Conservation (phyloP, 1,284 basidiomycete species). For the Mrakiaceae sp. region DNA sequence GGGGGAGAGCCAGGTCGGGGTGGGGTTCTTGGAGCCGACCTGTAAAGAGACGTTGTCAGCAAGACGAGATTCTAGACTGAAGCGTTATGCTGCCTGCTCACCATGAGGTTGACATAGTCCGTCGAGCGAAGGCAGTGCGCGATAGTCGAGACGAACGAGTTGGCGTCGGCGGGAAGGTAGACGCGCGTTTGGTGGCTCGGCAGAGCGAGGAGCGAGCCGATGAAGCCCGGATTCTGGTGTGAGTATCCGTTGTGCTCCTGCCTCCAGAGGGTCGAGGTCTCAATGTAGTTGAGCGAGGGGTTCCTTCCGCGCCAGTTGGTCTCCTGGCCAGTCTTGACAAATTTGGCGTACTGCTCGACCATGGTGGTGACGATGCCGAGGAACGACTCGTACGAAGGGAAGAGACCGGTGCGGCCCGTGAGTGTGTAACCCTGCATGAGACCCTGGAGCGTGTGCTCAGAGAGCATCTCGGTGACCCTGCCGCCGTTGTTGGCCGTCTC, state of each 20-base stretch:
- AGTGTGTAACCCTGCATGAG: slow-evolving; percentile 60
- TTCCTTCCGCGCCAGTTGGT: slow-evolving; percentile 60
- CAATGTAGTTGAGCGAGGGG: slow-evolving; percentile 71
- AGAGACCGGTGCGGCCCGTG: slow-evolving; percentile 59
- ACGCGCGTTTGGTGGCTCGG: slow-evolving; percentile 64
- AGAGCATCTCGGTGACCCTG: slow-evolving; percentile 73
- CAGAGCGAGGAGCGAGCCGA: slow-evolving; percentile 65
- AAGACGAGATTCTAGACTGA: background rate
- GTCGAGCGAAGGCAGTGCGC: slow-evolving; percentile 70
- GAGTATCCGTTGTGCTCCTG: slow-evolving; percentile 56
- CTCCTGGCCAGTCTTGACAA: slow-evolving; percentile 67
- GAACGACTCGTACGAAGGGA: slow-evolving; percentile 83
- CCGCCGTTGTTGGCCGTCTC: slow-evolving; percentile 48
- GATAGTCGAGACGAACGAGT: slow-evolving; percentile 62
- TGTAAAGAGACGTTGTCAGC: background rate
- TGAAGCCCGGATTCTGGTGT: slow-evolving; percentile 78
- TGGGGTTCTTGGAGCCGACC: slow-evolving; percentile 63
- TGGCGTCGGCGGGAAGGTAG: slow-evolving; percentile 81
- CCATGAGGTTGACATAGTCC: slow-evolving; percentile 56
- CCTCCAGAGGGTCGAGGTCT: slow-evolving; percentile 65
- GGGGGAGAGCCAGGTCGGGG: slow-evolving; percentile 29
- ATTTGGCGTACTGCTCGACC: slow-evolving; percentile 65
- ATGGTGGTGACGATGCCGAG: slow-evolving; percentile 44
- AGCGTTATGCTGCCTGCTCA: background rate
- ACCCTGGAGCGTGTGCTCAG: slow-evolving; percentile 77